Base-by-base conservation (phyloP, 805 yeast species). In the Myxozyma monticola region DNA sequence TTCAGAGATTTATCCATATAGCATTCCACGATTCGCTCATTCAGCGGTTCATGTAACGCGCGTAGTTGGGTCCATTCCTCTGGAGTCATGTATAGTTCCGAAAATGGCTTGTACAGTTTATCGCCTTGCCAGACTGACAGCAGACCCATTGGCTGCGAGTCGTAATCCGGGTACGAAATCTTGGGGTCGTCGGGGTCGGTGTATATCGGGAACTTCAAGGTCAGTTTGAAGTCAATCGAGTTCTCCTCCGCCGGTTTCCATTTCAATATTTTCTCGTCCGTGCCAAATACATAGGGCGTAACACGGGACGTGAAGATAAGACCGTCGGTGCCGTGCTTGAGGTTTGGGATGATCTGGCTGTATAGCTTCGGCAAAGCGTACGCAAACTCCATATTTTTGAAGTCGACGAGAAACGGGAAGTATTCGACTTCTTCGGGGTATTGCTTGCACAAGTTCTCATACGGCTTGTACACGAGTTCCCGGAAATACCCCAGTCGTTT, bases 171-270 rank as follows among this genome's bases (percentile, higher is more conserved):
- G 63, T 88, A 89, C 37, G 73, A 71, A 24, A 71, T 67, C 25
- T 62, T 65, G n/a, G 54, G 42, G 17, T 60, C 62, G 7, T 80
- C 70, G 48, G 82, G 48, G 34, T 51, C 56, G 39, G 76, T 76
- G 60, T 60, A 81, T 7, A 68, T 60, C 15, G 81, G 79, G 61
- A 87, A 86, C 30, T 76, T 76, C 51, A 88, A 67, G 29, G 75
- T 74, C 52, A 93, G 68, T 64, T 83, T 83, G 69, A 88, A 93
- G 68, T 93, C 99, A 37, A 95, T 80, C 0, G 97, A 85, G 62
- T 93, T 95, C 67, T 91, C 99, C 56, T 87, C 87, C 10, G 95
- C 88, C 1, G 99, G 98, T 64, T 93, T 93, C 99, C 99, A 93
- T 69, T 95, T 93, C 48, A 93, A 71, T 42, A 93, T 72, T 5